Base-by-base conservation (phyloP, 441 rosid genomes). In the Erysimum pusillum region DNA sequence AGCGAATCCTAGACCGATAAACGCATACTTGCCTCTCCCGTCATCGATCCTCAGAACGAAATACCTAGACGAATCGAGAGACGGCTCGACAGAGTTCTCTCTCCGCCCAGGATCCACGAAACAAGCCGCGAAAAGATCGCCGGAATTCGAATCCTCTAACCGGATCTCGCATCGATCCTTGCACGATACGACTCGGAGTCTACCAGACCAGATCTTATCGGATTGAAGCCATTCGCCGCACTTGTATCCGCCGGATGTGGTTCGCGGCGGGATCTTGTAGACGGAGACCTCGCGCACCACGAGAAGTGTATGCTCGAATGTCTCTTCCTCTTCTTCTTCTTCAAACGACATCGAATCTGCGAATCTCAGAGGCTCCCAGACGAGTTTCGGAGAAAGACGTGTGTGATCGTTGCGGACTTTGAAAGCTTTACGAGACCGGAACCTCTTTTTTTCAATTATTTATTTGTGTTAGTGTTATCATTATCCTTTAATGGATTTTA, bases 181-280 rank as follows among this genome's bases (percentile, higher is more conserved):
- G 79, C 93, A 90, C 14, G 98, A 96, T 7, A 96, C 98, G 31
- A 96, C 98, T 18, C 99, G 93, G 75, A 96, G 97, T 9, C 99
- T 80, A 13, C 99, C 98, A 12, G 98, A 77, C 97, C 99, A 93
- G 96, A 96, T 96, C 98, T 93, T 96, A 76, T 96, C 97, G 67
- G 98, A 89, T 66, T 96, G 99, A 35, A 96, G 84, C 99, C 99
- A 93, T 76, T 96, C 99, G 25, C 99, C 98, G 85, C 99, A 96
- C 76, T 96, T 96, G 86, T 93, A 91, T 34, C 98, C 99, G 22
- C 97, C 99, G 49, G 99, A 91, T 69, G 97, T 96, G 67, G 93
- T 81, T 45, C 99, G 95, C 20, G 99, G 98, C 2, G 93, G 98
- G 83, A 96, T 96, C 83, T 96, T 96, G 89, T 79, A 96, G 20